Conservation (phyloP, 768 basidiomycete genomes). For the Leucosporidium yakuticum region DNA sequence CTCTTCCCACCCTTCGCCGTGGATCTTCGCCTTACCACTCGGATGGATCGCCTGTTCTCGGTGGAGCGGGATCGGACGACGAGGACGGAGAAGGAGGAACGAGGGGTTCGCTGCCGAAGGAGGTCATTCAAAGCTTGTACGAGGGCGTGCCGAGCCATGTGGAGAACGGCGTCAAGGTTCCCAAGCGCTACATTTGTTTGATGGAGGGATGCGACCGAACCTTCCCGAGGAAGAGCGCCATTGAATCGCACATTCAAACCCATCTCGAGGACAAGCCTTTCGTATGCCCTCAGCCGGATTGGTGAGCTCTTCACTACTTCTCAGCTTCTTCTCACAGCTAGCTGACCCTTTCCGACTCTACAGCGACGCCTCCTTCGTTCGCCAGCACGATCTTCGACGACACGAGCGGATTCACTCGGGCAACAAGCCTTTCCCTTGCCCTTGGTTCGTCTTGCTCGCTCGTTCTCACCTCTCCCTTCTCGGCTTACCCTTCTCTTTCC, state of each 20-base stretch:
- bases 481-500: background rate
- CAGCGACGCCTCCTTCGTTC: slow-evolving; percentile 47
- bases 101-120: slow-evolving; percentile 25
- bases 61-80: slow-evolving; percentile 17
- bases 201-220: slow-evolving; percentile 40
- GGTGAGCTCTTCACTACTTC: slow-evolving; percentile 39
- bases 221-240: slow-evolving; percentile 44
- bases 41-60: slow-evolving; percentile 3
- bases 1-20: slow-evolving; percentile 15
- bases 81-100: slow-evolving; percentile 3
- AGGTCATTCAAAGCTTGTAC: slow-evolving; percentile 43
- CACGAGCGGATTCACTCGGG: slow-evolving; percentile 47
- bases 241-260: slow-evolving; percentile 48
- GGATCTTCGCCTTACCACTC: slow-evolving; percentile 26
- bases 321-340: background rate
- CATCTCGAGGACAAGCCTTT: slow-evolving; percentile 49
- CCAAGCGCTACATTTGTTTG: slow-evolving; percentile 39
- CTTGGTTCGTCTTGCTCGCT: slow-evolving; percentile 42
- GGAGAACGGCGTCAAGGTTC: slow-evolving; percentile 19
- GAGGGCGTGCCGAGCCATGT: slow-evolving; percentile 34
- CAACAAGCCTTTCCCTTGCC: slow-evolving; percentile 47
- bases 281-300: slow-evolving; percentile 44
- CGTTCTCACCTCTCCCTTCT: background rate
- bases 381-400: slow-evolving; percentile 47
- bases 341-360: background rate